A percentile compares a stretch with the other conserved stretches of the same genome.
phyloP scores from a whole-genome alignment of 495 filamentous ascomycete genomes.

The Xylaria castorea region DNA sequence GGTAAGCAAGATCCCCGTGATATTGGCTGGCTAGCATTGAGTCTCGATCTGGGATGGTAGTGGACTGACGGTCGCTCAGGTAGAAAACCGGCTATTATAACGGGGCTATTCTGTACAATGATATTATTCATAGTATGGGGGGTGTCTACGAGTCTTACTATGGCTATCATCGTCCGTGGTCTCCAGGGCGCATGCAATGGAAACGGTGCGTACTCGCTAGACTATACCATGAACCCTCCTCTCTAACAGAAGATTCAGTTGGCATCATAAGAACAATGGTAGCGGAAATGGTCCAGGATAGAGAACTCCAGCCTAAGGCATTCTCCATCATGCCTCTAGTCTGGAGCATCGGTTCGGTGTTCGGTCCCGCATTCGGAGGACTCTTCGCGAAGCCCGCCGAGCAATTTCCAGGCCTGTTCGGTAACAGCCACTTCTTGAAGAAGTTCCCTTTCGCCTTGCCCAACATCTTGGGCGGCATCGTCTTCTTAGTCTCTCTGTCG shows the following conservation, averaged over 20 bases:
- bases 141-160: constrained; percentile 72
- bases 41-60: not conserved
- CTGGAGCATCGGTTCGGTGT: constrained; percentile 83
- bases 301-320: constrained; percentile 78
- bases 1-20: constrained; percentile 36
- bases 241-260: constrained; percentile 43
- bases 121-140: constrained; percentile 74
- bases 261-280: constrained; percentile 75
- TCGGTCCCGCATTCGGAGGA: constrained; percentile 88
- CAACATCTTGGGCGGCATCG: constrained; percentile 72
- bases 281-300: constrained; percentile 80
- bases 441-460: constrained; percentile 82
- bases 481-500: constrained; percentile 76
- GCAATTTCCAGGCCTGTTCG: constrained; percentile 70
- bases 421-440: constrained; percentile 68
- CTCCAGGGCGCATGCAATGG: constrained; percentile 72
- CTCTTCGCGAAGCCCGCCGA: constrained; percentile 80
- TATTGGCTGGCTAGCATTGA: not conserved
- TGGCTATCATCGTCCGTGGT: constrained; percentile 73
- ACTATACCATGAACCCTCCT: not conserved
- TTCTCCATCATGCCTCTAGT: constrained; percentile 86
- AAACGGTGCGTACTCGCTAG: constrained; percentile 55
- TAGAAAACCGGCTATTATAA: constrained; percentile 75
- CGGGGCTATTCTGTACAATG: constrained; percentile 76
- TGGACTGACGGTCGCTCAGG: constrained; percentile 37